A percentile compares a stretch with the other conserved stretches of the same genome.
phyloP scores from a whole-genome alignment of 2,329 filamentous ascomycete genomes.

The Neoscytalidium dimidiatum region DNA sequence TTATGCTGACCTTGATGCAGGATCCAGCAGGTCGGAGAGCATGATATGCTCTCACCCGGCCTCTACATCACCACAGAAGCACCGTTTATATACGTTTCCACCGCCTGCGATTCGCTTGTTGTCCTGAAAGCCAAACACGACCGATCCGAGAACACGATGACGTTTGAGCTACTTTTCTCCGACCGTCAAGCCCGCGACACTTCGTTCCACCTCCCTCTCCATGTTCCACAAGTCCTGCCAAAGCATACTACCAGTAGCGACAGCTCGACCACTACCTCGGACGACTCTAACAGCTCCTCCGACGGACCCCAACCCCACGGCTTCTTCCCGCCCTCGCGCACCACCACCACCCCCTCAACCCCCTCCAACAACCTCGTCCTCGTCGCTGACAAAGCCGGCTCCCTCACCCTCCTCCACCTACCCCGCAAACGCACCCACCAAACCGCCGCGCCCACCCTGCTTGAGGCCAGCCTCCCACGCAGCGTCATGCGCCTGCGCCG shows the following conservation, averaged over 20 bases:
- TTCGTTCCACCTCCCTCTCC: conserved; percentile 30
- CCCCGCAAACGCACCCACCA: conserved; percentile 25
- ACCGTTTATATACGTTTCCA: conserved; percentile 56
- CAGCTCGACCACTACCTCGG: no score
- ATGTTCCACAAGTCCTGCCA: conserved; percentile 8
- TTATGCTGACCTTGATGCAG: not conserved
- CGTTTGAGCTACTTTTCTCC: conserved; percentile 30
- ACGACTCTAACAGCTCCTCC: not conserved
- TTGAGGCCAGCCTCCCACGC: conserved; percentile 44
- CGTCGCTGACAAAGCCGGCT: conserved; percentile 35
- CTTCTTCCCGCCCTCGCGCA: not conserved
- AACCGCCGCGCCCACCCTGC: conserved; percentile 36
- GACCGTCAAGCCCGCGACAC: conserved; percentile 33
- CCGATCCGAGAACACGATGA: not conserved
- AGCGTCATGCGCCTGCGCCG: conserved; percentile 52
- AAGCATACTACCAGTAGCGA: not conserved
- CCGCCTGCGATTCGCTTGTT: conserved; percentile 55
- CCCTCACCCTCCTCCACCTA: conserved; percentile 34
- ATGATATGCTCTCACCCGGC: conserved; percentile 50
- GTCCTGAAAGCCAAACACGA: conserved; percentile 41
- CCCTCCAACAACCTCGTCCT: conserved; percentile 27
- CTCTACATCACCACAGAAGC: conserved; percentile 51
- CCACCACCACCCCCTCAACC: not conserved
- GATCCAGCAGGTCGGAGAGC: conserved; percentile 27
- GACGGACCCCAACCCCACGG: not conserved